phyloP scores from a whole-genome alignment of 2,329 filamentous ascomycete species.

The Teratosphaeria nubilosa region DNA sequence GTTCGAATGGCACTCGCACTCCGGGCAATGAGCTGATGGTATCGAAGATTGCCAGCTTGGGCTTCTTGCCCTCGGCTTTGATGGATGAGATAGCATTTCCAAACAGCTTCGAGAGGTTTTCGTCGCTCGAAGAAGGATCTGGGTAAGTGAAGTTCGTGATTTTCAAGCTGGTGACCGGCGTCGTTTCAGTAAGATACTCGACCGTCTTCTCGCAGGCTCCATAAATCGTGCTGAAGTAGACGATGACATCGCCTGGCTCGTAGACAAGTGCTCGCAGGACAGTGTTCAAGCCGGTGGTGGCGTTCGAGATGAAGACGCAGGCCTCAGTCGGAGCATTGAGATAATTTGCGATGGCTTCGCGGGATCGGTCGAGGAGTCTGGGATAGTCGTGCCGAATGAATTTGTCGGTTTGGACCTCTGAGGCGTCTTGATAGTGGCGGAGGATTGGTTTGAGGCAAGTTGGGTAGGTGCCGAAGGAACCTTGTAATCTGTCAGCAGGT shows the following conservation, averaged over 20 bases:
- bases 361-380: slow-evolving; percentile 51
- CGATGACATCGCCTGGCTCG: slow-evolving; percentile 60
- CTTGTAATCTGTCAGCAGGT: not conserved
- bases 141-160: slow-evolving; percentile 57
- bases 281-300: slow-evolving; percentile 67
- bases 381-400: slow-evolving; percentile 66
- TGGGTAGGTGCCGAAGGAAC: slow-evolving; percentile 47
- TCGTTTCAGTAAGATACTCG: slow-evolving; percentile 61
- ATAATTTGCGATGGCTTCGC: slow-evolving; percentile 53
- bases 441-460: slow-evolving; percentile 48
- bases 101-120: slow-evolving; percentile 54
- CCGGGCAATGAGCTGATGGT: slow-evolving; percentile 70
- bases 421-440: slow-evolving; percentile 53
- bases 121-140: slow-evolving; percentile 48
- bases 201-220: slow-evolving; percentile 66
- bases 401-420: slow-evolving; percentile 60
- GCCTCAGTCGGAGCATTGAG: slow-evolving; percentile 57
- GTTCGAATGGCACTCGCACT: slow-evolving; percentile 68
- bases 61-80: slow-evolving; percentile 47
- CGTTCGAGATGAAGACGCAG: slow-evolving; percentile 71
- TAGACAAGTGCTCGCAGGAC: slow-evolving; percentile 67
- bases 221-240: slow-evolving; percentile 73
- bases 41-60: slow-evolving; percentile 66
- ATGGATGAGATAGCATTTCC: slow-evolving; percentile 44
- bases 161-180: slow-evolving; percentile 38